These are phyloP conservation scores for Sphagnurus paluster DNA, from an alignment of 1,284 basidiomycete genomes.

Conservation along the genomic window DNA sequence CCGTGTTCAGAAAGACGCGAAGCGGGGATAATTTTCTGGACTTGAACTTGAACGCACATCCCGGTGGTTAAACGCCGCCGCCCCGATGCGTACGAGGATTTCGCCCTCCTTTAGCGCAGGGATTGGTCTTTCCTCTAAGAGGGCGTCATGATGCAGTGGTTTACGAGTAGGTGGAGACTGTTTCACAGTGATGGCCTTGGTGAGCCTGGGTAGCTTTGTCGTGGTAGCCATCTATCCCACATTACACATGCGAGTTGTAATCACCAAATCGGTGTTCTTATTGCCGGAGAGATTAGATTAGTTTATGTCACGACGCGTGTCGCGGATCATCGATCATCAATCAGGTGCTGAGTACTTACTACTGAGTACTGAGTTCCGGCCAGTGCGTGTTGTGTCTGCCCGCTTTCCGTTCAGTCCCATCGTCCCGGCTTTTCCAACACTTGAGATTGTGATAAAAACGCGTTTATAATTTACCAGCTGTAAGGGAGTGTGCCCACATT, in stretches of 20 bases:
- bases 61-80: conserved; percentile 78
- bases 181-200: conserved; percentile 43
- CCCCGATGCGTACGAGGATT: conserved; percentile 65
- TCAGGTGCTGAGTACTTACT: not conserved
- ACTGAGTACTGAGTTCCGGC: not conserved
- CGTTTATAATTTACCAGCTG: too few relatives aligned
- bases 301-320: not conserved
- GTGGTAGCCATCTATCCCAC: conserved; percentile 5
- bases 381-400: too few relatives aligned
- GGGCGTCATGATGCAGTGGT: conserved; percentile 51
- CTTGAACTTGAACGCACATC: conserved; percentile 50
- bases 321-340: not conserved
- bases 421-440: too few relatives aligned
- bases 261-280: not conserved
- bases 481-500: too few relatives aligned
- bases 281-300: not conserved
- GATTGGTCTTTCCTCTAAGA: conserved; percentile 48
- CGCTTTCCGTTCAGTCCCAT: too few relatives aligned
- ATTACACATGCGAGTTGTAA: not conserved
- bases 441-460: too few relatives aligned
- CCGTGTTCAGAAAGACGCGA: not conserved
- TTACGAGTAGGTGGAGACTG: conserved; percentile 31
- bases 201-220: conserved; percentile 29
- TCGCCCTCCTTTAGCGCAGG: conserved; percentile 53
- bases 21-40: too few relatives aligned